Evolutionary conservation across 2,329 filamentous ascomycete genomes (phyloP).

Genomic region (Chalaropsis ovoidea): DNA sequence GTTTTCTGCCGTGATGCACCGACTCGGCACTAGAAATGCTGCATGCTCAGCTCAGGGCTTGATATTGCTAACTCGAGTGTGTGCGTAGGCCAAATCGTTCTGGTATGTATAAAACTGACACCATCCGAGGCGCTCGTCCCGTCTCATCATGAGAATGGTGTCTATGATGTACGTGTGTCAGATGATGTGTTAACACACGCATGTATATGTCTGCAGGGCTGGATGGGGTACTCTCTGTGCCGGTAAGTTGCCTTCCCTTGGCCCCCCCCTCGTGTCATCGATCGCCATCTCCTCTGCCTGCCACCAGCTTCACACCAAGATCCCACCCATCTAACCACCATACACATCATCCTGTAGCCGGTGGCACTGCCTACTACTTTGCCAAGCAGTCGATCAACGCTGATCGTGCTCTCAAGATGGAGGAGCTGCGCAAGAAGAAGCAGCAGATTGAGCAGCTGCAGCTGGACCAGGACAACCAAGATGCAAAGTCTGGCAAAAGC

Average conservation of each 20-base stretch:
- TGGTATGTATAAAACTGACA: slow-evolving; percentile 38
- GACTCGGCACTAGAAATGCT: neutral
- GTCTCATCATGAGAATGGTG: slow-evolving; percentile 7
- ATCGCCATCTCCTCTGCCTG: neutral
- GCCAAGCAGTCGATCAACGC: slow-evolving; percentile 91
- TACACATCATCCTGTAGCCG: slow-evolving; percentile 45
- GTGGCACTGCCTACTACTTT: slow-evolving; percentile 87
- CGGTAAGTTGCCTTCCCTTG: slow-evolving; percentile 44
- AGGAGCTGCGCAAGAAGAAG: slow-evolving; percentile 56
- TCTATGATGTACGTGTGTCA: neutral
- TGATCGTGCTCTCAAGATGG: slow-evolving; percentile 63
- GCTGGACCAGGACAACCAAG: slow-evolving; percentile 12
- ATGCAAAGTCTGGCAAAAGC: slow-evolving; percentile 34
- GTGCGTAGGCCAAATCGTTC: slow-evolving; percentile 50
- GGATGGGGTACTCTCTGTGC: slow-evolving; percentile 85
- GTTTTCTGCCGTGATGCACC: neutral
- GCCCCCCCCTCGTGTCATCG: neutral
- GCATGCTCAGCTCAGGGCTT: neutral
- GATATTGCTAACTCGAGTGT: slow-evolving; percentile 23
- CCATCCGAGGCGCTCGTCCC: neutral
- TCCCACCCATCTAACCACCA: neutral
- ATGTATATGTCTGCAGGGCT: slow-evolving; percentile 46
- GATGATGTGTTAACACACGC: slow-evolving; percentile 14
- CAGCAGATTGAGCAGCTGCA: slow-evolving; percentile 36
- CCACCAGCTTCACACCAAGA: neutral